These are phyloP conservation scores for Calcarisporium arbuscula DNA, from an alignment of 2,329 filamentous ascomycete genomes.

Conservation along the genomic window DNA sequence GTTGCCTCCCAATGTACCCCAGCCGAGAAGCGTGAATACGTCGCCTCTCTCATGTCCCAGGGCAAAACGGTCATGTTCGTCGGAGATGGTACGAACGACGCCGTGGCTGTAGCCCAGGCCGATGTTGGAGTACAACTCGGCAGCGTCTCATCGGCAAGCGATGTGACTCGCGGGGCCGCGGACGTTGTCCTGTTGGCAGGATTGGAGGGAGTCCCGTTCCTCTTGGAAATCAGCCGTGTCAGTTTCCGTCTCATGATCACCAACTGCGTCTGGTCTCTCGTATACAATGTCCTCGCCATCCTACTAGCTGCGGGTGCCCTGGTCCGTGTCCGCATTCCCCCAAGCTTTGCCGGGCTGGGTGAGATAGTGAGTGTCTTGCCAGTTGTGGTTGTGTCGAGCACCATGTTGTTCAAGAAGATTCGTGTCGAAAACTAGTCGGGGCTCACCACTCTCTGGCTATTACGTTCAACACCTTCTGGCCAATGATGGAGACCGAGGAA, in stretches of 20 bases:
- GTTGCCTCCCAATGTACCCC: slow-evolving; percentile 42
- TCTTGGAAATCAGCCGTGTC: slow-evolving; percentile 40
- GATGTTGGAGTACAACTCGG: slow-evolving; percentile 54
- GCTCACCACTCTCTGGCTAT: too few species aligned
- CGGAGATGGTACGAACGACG: slow-evolving; percentile 61
- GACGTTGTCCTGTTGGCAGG: slow-evolving; percentile 51
- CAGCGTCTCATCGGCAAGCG: slow-evolving; percentile 34
- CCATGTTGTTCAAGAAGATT: slow-evolving; percentile 20
- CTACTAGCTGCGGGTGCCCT: slow-evolving; percentile 54
- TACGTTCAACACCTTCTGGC: slow-evolving; percentile 6
- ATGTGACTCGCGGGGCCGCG: slow-evolving; percentile 48
- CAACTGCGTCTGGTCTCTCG: slow-evolving; percentile 56
- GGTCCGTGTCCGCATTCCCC: slow-evolving; percentile 44
- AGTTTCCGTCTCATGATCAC: slow-evolving; percentile 40
- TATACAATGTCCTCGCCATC: slow-evolving; percentile 59
- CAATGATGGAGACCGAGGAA: background rate
- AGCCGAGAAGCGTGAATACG: slow-evolving; percentile 47
- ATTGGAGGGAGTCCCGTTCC: slow-evolving; percentile 41
- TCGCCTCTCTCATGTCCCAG: slow-evolving; percentile 30
- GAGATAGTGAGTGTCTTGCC: slow-evolving; percentile 61
- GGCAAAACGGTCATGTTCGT: slow-evolving; percentile 45
- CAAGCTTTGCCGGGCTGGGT: slow-evolving; percentile 50
- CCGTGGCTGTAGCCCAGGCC: slow-evolving; percentile 53
- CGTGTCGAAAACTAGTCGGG: slow-evolving; percentile 7
- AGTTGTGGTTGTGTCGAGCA: slow-evolving; percentile 38